phyloP scores from a whole-genome alignment of 371 early-diverging fungal genomes.

The Mortierella sp. region DNA sequence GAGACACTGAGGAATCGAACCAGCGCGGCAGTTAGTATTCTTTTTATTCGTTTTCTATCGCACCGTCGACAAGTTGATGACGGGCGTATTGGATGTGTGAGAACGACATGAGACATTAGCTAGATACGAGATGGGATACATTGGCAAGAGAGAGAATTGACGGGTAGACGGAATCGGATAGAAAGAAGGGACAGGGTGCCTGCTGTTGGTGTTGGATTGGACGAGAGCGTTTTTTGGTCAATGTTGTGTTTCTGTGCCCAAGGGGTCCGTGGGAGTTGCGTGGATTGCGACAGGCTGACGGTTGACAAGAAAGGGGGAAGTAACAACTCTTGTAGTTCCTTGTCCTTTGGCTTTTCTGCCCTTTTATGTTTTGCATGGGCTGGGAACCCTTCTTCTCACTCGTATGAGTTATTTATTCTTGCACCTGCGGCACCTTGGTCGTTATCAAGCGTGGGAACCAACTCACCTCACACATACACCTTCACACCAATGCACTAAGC shows the following conservation, averaged over 20 bases:
- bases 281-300: conserved; percentile 3
- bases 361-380: background rate
- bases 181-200: background rate
- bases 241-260: background rate
- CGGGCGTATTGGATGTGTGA: background rate
- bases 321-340: background rate
- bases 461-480: background rate
- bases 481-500: background rate
- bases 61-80: background rate
- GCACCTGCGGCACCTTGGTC: background rate
- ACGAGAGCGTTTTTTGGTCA: background rate
- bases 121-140: background rate
- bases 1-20: background rate
- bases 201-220: background rate
- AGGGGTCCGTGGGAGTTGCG: conserved; percentile 2
- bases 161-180: conserved; percentile 8
- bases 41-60: background rate
- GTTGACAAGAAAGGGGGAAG: background rate
- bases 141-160: background rate
- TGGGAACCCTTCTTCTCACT: background rate
- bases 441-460: background rate
- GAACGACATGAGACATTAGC: background rate
- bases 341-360: background rate
- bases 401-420: background rate
- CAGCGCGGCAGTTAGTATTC: background rate